Evolutionary conservation across 192 early-diverging fungal species (phyloP).

Genomic region (Coemansia umbellata): DNA sequence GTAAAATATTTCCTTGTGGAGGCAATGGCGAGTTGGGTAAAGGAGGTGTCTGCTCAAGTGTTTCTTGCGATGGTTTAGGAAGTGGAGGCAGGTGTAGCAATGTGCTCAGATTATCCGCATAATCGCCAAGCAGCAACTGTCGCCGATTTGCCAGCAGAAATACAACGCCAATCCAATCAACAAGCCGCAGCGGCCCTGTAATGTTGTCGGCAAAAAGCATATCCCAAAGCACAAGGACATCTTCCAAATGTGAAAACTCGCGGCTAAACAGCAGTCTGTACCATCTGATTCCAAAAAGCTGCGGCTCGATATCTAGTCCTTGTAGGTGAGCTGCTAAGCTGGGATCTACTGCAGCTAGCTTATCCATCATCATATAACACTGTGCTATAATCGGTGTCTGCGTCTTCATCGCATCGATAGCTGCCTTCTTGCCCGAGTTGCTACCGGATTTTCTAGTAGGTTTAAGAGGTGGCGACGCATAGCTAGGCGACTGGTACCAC

Average conservation of each 20-base stretch:
- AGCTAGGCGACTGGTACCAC: slow-evolving; percentile 83
- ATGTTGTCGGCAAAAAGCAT: slow-evolving; percentile 82
- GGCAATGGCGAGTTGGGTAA: slow-evolving; percentile 28
- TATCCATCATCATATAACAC: slow-evolving; percentile 70
- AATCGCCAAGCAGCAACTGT: slow-evolving; percentile 58
- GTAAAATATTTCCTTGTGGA: background rate
- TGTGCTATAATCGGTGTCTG: slow-evolving; percentile 65
- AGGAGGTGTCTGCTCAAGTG: slow-evolving; percentile 29
- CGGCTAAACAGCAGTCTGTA: slow-evolving; percentile 86
- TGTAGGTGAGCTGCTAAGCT: slow-evolving; percentile 69
- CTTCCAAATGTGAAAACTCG: slow-evolving; percentile 67
- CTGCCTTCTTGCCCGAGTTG: background rate
- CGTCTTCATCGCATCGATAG: slow-evolving; percentile 1
- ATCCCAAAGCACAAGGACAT: slow-evolving; percentile 82
- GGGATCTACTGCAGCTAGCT: slow-evolving; percentile 67
- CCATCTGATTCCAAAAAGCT: slow-evolving; percentile 94
- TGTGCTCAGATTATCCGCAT: slow-evolving; percentile 59
- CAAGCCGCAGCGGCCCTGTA: slow-evolving; percentile 60
- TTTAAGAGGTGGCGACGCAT: slow-evolving; percentile 10
- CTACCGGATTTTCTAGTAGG: background rate
- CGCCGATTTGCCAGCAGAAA: slow-evolving; percentile 65
- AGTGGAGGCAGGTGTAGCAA: slow-evolving; percentile 62
- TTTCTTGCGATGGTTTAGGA: slow-evolving; percentile 32
- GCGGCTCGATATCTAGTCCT: slow-evolving; percentile 81
- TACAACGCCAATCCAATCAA: slow-evolving; percentile 78